Conservation (phyloP, 768 basidiomycete genomes). For the Paxillus involutus region DNA sequence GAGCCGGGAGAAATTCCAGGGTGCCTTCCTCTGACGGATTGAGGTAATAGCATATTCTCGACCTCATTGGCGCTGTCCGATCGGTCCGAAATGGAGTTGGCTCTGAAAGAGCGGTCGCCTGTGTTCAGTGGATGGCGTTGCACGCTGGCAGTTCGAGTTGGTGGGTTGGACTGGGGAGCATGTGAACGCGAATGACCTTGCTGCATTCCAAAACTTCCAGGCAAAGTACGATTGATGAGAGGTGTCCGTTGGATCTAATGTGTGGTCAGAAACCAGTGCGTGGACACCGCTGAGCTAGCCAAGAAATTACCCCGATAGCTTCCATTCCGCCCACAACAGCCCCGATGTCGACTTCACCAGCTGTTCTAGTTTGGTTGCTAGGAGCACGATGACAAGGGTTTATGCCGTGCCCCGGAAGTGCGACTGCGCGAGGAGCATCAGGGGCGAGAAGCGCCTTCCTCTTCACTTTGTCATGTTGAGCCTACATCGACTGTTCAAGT, state of each 20-base stretch:
- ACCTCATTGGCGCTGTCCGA: constrained; percentile 73
- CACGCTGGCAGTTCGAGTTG: constrained; percentile 21
- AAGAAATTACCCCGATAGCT: constrained; percentile 48
- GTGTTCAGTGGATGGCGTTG: constrained; percentile 45
- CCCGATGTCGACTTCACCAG: constrained; percentile 43
- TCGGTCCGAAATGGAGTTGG: constrained; percentile 50
- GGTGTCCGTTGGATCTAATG: constrained; percentile 70
- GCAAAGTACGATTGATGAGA: constrained; percentile 48
- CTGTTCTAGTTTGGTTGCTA: constrained; percentile 18
- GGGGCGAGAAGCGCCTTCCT: constrained; percentile 73
- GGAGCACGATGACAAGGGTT: constrained; percentile 15
- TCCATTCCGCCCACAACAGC: constrained; percentile 68
- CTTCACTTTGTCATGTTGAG: constrained; percentile 80
- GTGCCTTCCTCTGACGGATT: constrained; percentile 17
- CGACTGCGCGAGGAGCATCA: constrained; percentile 13
- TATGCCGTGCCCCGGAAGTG: constrained; percentile 18
- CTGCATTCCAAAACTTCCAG: constrained; percentile 30
- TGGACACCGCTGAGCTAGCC: background rate
- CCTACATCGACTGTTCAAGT: constrained; percentile 36
- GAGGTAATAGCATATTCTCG: constrained; percentile 56
- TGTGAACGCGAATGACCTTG: constrained; percentile 33
- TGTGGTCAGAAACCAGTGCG: constrained; percentile 2
- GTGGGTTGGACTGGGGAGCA: constrained; percentile 21
- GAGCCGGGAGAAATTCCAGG: constrained; percentile 21
- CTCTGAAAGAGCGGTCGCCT: constrained; percentile 43